Percentiles rank a stretch among this genome's conserved stretches.
Conservation (phyloP, 192 early-diverging fungal species). For the Mortierella claussenii region DNA sequence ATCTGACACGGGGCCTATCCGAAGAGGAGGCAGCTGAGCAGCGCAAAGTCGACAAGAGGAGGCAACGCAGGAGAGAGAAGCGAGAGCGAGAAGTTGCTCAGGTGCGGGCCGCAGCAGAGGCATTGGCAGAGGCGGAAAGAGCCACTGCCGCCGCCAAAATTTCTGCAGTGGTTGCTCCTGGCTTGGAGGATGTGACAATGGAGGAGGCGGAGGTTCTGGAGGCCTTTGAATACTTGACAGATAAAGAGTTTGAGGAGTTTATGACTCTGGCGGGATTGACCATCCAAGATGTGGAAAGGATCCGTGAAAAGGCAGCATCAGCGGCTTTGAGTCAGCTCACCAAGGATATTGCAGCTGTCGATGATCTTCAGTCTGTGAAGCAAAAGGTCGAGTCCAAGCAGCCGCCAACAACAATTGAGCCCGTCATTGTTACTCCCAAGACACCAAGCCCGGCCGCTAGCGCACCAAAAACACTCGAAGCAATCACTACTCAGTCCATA, state of each 20-base stretch:
- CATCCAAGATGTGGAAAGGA: conserved; percentile 31
- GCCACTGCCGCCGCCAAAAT: background rate
- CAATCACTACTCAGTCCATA: background rate
- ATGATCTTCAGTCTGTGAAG: background rate
- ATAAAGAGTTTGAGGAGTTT: conserved; percentile 39
- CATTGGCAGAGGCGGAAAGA: background rate
- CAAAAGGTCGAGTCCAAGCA: background rate
- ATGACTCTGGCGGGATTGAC: conserved; percentile 33
- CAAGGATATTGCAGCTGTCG: conserved; percentile 29
- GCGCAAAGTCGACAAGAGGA: conserved; percentile 14
- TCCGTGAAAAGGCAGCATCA: conserved; percentile 36
- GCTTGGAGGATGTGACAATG: conserved; percentile 15
- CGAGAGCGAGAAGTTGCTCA: background rate
- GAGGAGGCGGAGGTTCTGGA: conserved; percentile 47
- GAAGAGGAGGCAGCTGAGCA: conserved; percentile 24
- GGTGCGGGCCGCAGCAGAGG: conserved; percentile 6
- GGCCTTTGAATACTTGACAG: conserved; percentile 47
- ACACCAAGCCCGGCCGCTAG: background rate
- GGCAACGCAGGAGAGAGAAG: conserved; percentile 4
- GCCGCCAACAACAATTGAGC: background rate
- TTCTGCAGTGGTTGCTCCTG: too few relatives aligned
- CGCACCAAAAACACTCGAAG: background rate
- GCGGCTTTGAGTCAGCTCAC: conserved; percentile 32
- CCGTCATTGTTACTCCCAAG: background rate
- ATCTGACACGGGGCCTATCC: conserved; percentile 17